Base-by-base conservation (phyloP, 164 flowering plant genomes). In the Magnolia sinica region DNA sequence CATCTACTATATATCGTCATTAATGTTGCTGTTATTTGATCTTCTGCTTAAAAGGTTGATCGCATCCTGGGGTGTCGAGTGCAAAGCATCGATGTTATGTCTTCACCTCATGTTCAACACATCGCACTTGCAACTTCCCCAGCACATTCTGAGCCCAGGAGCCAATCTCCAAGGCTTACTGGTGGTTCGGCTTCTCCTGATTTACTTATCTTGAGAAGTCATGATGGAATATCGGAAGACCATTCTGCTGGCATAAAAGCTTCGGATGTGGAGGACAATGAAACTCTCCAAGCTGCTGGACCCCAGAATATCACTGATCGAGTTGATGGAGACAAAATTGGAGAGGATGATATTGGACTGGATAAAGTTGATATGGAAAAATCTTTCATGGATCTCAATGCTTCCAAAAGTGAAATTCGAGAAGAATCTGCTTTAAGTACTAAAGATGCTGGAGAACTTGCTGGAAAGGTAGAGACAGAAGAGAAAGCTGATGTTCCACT, bases 1-100 rank as follows among this genome's bases (percentile, higher is more conserved):
- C 6, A 49, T 74, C 76, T 81, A 6, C 52, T 71, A n/a, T 51
- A 31, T 8, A 37, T 75, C 31, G 31, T 64, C 19, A 49, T 52
- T 19, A 55, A 23, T 70, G 55, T 64, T 23, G 18, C 49, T 49
- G 14, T 71, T 24, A 68, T 37, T 13, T 8, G 18, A 52, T 76
- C 23, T 77, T 80, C 65, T 71, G 20, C 50, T 66, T 78, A 29
- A 61, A 82, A 92, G 99, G 99, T 96, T 79, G 98, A 92, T 83
- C 90, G 96, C 72, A 89, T 96, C 78, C 76, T 96, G 66, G 99
- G 98, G 7, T 92, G 99, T 86, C 94, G 98, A 72, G 76, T 88
- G 65, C 88, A 78, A 83, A 82, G 80, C 75, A 76, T 75, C 79
- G 76, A 70, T 20, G 58, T 65, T 64, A 71, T 24, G 52, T 83